phyloP scores from a whole-genome alignment of 2,329 filamentous ascomycete species.

The Mariannaea sp. region DNA sequence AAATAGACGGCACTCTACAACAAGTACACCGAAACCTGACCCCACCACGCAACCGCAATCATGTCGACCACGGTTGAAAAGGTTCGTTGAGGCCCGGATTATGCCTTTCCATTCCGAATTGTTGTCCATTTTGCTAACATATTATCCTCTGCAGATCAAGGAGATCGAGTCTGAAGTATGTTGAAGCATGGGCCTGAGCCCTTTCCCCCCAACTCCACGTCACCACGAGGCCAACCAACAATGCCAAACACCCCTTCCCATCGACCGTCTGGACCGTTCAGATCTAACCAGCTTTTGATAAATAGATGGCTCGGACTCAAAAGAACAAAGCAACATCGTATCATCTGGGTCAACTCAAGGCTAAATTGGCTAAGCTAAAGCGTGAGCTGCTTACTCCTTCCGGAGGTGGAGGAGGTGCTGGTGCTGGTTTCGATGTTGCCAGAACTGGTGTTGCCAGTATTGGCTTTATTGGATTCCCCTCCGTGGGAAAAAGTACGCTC shows the following conservation, averaged over 20 bases:
- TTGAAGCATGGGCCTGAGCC: slow-evolving; percentile 25
- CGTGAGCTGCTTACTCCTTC: slow-evolving; percentile 89
- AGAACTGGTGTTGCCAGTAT: slow-evolving; percentile 96
- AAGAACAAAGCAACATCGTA: slow-evolving; percentile 97
- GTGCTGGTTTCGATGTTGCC: slow-evolving; percentile 91
- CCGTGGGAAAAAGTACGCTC: slow-evolving; percentile 96
- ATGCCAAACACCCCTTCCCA: slow-evolving; percentile 19
- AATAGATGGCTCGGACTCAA: slow-evolving; percentile 90
- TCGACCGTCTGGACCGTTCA: slow-evolving; percentile 7
- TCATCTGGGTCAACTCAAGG: slow-evolving; percentile 95
- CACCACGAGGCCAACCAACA: neutral
- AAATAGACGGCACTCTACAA: too few relatives aligned
- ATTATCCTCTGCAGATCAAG: slow-evolving; percentile 71
- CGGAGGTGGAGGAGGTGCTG: slow-evolving; percentile 79
- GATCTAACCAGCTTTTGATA: slow-evolving; percentile 25
- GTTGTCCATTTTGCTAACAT: slow-evolving; percentile 11
- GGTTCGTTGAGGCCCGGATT: slow-evolving; percentile 54
- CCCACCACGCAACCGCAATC: slow-evolving; percentile 46
- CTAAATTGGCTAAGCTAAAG: slow-evolving; percentile 97
- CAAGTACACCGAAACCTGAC: neutral
- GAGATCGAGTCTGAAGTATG: slow-evolving; percentile 92
- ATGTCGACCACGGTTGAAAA: slow-evolving; percentile 99
- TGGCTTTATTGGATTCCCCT: slow-evolving; percentile 97
- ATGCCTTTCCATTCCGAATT: slow-evolving; percentile 6
- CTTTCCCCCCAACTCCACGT: neutral